phyloP scores from a whole-genome alignment of 768 basidiomycete species.

The Erythrobasidium yunnanense region DNA sequence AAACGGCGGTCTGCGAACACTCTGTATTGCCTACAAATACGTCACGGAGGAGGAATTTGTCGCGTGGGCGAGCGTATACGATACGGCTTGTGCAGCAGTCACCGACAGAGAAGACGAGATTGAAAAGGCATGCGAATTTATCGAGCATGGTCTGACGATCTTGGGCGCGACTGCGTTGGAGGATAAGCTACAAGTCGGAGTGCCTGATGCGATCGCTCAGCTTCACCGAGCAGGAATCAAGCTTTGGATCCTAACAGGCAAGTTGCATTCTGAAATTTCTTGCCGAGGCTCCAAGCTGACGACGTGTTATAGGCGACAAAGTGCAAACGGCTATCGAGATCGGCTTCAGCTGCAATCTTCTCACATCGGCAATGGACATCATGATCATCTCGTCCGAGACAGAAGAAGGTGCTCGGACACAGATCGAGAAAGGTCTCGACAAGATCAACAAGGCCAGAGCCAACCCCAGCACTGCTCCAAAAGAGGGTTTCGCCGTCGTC shows the following conservation, averaged over 20 bases:
- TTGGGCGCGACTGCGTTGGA: slow-evolving; percentile 92
- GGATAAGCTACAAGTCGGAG: slow-evolving; percentile 93
- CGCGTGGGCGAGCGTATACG: slow-evolving; percentile 66
- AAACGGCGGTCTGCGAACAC: slow-evolving; percentile 78
- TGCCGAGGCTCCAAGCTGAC: background rate
- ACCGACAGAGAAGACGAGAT: slow-evolving; percentile 81
- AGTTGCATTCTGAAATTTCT: slow-evolving; percentile 21
- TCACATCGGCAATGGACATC: slow-evolving; percentile 87
- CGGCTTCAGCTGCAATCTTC: slow-evolving; percentile 86
- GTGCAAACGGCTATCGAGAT: slow-evolving; percentile 97
- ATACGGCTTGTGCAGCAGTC: slow-evolving; percentile 64
- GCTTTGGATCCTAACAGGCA: slow-evolving; percentile 91
- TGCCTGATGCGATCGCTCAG: slow-evolving; percentile 87
- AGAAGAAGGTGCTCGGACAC: slow-evolving; percentile 59
- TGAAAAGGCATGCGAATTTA: slow-evolving; percentile 68
- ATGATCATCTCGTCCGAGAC: slow-evolving; percentile 90
- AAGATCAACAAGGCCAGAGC: slow-evolving; percentile 62
- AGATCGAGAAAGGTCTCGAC: slow-evolving; percentile 85
- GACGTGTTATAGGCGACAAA: slow-evolving; percentile 61
- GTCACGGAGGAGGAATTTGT: slow-evolving; percentile 73
- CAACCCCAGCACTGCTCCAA: slow-evolving; percentile 25
- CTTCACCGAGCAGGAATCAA: slow-evolving; percentile 91
- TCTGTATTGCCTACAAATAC: slow-evolving; percentile 74
- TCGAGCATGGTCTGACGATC: slow-evolving; percentile 73
- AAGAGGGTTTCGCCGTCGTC: slow-evolving; percentile 70